phyloP scores from a whole-genome alignment of 129 eudicot genomes.

The Ambrosia artemisiifolia region DNA sequence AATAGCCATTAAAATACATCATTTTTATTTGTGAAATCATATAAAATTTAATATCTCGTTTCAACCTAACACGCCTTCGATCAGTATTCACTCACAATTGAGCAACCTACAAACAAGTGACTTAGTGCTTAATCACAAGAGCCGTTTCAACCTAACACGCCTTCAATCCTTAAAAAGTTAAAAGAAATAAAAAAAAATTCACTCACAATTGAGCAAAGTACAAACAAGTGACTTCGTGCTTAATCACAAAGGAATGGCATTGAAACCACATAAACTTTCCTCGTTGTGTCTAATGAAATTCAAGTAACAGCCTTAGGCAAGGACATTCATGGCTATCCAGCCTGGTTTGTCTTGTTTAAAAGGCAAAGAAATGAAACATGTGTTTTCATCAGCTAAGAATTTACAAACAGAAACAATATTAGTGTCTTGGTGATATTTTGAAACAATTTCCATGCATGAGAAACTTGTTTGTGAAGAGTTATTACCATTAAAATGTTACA shows the following conservation, averaged over 20 bases:
- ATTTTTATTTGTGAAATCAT: no score
- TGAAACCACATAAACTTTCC: neutral
- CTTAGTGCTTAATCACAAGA: neutral
- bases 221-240: no score
- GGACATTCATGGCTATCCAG: neutral
- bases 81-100: neutral
- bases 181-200: no score
- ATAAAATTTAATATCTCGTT: neutral
- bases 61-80: neutral
- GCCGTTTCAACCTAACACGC: no score
- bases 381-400: neutral
- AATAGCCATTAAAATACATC: no score
- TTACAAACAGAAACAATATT: no score
- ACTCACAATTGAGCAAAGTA: no score
- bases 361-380: neutral
- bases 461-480: no score
- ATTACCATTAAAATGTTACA: no score
- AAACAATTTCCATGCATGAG: no score
- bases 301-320: neutral
- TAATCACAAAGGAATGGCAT: neutral
- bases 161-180: no score
- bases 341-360: neutral
- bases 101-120: neutral
- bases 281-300: neutral
- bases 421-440: no score